Evolutionary conservation across 2,329 filamentous ascomycete species (phyloP).

Genomic region (Coccinonectria pachysandricola): DNA sequence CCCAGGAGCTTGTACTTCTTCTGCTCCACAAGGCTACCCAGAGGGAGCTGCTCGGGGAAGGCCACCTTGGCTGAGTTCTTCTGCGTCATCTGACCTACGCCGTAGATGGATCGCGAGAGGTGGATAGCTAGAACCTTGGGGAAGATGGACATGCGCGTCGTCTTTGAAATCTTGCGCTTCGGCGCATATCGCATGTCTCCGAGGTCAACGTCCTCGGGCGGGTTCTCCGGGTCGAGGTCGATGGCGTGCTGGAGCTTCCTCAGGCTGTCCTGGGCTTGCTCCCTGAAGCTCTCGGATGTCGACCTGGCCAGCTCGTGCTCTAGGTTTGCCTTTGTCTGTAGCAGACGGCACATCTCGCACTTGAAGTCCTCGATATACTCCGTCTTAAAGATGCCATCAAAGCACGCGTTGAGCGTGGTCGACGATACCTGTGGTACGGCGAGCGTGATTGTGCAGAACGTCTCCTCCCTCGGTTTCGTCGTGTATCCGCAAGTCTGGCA

Average conservation of each 20-base stretch:
- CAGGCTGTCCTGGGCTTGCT: slow-evolving; percentile 47
- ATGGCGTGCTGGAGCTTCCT: slow-evolving; percentile 58
- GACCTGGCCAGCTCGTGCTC: slow-evolving; percentile 47
- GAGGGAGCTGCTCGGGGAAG: slow-evolving; percentile 76
- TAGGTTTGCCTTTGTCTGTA: slow-evolving; percentile 62
- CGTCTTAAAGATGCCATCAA: slow-evolving; percentile 88
- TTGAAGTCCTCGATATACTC: slow-evolving; percentile 96
- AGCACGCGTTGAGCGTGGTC: slow-evolving; percentile 75
- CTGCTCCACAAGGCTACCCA: slow-evolving; percentile 70
- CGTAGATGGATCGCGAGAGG: slow-evolving; percentile 86
- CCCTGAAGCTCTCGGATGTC: slow-evolving; percentile 40
- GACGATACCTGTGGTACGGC: slow-evolving; percentile 78
- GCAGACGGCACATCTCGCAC: slow-evolving; percentile 84
- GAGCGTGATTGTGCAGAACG: slow-evolving; percentile 84
- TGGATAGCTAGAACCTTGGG: slow-evolving; percentile 88
- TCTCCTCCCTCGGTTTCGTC: slow-evolving; percentile 71
- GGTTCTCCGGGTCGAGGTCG: slow-evolving; percentile 68
- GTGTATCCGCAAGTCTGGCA: slow-evolving; percentile 85
- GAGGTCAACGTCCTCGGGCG: slow-evolving; percentile 60
- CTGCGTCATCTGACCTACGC: slow-evolving; percentile 61
- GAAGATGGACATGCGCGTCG: slow-evolving; percentile 78
- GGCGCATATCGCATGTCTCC: slow-evolving; percentile 68
- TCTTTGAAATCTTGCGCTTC: slow-evolving; percentile 73
- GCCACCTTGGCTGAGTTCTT: slow-evolving; percentile 93
- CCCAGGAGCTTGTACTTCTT: slow-evolving; percentile 77